These are phyloP conservation scores for Orbilia quercus DNA, from an alignment of 2,329 filamentous ascomycete species.

Conservation along the genomic window DNA sequence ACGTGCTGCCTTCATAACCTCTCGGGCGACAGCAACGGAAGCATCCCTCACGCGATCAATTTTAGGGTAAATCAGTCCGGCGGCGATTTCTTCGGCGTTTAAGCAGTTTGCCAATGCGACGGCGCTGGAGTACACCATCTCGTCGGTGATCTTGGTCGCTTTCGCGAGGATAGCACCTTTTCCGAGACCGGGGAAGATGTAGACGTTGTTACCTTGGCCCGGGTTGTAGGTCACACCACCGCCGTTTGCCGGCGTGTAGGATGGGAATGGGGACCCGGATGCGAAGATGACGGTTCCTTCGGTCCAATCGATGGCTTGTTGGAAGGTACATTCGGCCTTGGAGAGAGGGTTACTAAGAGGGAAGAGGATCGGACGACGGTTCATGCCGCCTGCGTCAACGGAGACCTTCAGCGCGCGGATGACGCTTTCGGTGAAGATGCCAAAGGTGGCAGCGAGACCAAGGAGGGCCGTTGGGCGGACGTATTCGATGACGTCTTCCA, in stretches of 20 bases:
- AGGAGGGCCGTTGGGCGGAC: conserved; percentile 95
- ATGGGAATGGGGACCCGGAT: conserved; percentile 92
- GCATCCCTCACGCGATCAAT: conserved; percentile 93
- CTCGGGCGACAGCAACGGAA: conserved; percentile 80
- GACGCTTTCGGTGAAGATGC: conserved; percentile 90
- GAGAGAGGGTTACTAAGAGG: conserved; percentile 94
- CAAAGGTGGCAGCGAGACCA: conserved; percentile 92
- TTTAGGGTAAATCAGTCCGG: conserved; percentile 88
- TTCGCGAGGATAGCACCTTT: conserved; percentile 93
- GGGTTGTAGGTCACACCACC: conserved; percentile 76
- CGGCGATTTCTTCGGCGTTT: conserved; percentile 81
- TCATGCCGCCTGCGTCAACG: conserved; percentile 66
- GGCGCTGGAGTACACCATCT: conserved; percentile 96
- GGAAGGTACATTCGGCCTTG: conserved; percentile 97
- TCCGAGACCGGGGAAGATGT: conserved; percentile 96
- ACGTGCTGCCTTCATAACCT: conserved; percentile 86
- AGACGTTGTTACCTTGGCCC: conserved; percentile 83
- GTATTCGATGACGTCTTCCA: conserved; percentile 94
- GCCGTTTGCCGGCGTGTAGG: conserved; percentile 69
- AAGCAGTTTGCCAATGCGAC: conserved; percentile 82
- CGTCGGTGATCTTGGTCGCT: conserved; percentile 84
- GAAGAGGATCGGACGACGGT: conserved; percentile 89
- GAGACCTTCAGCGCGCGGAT: conserved; percentile 70
- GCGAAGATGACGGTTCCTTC: conserved; percentile 93
- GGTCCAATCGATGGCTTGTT: conserved; percentile 92